phyloP scores from a whole-genome alignment of 176 grass and related monocot species.

The Phoenix roebelenii region DNA sequence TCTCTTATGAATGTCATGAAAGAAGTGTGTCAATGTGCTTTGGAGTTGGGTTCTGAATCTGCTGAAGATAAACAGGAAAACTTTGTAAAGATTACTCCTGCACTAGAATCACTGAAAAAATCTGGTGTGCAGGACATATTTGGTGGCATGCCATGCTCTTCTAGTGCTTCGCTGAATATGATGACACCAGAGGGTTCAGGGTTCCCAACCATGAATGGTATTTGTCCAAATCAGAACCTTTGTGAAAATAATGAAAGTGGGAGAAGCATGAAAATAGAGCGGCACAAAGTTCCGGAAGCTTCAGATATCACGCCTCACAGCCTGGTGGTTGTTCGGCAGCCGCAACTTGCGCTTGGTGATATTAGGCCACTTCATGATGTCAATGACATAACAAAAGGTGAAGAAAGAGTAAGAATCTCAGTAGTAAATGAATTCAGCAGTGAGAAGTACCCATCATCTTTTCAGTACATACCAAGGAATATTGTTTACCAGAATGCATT shows the following conservation, averaged over 20 bases:
- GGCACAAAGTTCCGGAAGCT: constrained; percentile 6
- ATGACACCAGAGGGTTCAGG: not conserved
- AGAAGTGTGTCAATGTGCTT: constrained; percentile 53
- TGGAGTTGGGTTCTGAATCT: constrained; percentile 36
- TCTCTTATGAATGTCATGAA: constrained; percentile 58
- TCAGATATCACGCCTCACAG: constrained; percentile 8
- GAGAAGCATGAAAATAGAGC: constrained; percentile 11
- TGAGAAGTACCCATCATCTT: constrained; percentile 37
- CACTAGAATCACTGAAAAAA: constrained; percentile 16
- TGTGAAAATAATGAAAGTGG: constrained; percentile 8
- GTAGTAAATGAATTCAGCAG: constrained; percentile 51
- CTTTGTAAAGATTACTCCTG: constrained; percentile 26
- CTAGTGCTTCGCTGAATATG: not conserved
- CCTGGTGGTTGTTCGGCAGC: constrained; percentile 28
- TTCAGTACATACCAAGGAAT: constrained; percentile 54
- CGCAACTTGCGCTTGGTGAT: constrained; percentile 28
- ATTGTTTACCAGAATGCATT: constrained; percentile 47
- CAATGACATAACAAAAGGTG: constrained; percentile 61
- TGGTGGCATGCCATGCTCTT: not conserved
- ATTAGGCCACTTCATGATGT: constrained; percentile 41
- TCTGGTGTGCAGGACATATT: constrained; percentile 15
- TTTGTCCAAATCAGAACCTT: constrained; percentile 19
- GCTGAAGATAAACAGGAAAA: constrained; percentile 24
- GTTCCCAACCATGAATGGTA: constrained; percentile 9
- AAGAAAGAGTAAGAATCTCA: constrained; percentile 49